Evolutionary conservation across 306 rosid species (phyloP).

Genomic region (Lathyrus aphaca): DNA sequence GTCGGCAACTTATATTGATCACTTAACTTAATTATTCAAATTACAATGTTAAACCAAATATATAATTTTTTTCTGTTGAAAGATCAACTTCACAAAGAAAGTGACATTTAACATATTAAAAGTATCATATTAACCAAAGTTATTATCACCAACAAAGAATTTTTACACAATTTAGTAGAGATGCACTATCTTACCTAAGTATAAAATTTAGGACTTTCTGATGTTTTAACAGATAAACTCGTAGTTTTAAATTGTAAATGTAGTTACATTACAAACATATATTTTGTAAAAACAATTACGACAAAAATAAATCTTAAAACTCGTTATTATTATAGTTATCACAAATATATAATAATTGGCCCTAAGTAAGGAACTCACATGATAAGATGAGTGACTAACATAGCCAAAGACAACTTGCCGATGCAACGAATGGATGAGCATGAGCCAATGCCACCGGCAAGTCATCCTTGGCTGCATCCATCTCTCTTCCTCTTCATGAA

Average conservation of each 20-base stretch:
- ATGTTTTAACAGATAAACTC: background rate
- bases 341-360: background rate
- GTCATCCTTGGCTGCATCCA: constrained; percentile 57
- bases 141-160: background rate
- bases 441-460: constrained; percentile 42
- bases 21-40: background rate
- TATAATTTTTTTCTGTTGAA: background rate
- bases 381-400: constrained; percentile 46
- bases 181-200: background rate
- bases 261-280: too few species aligned
- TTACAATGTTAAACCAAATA: constrained; percentile 6
- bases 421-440: background rate
- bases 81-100: constrained; percentile 12
- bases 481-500: constrained; percentile 49
- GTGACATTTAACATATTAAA: constrained; percentile 31
- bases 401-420: constrained; percentile 59
- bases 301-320: too few species aligned
- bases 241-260: too few species aligned
- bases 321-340: too few species aligned
- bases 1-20: constrained; percentile 25
- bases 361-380: constrained; percentile 33
- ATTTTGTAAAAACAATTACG: too few species aligned
- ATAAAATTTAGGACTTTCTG: background rate
- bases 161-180: background rate
- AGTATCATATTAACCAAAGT: background rate